A percentile compares a stretch with the other conserved stretches of the same genome.
These are phyloP conservation scores for Rhizomucor pusillus DNA, from an alignment of 371 early-diverging fungal species.

Conservation along the genomic window DNA sequence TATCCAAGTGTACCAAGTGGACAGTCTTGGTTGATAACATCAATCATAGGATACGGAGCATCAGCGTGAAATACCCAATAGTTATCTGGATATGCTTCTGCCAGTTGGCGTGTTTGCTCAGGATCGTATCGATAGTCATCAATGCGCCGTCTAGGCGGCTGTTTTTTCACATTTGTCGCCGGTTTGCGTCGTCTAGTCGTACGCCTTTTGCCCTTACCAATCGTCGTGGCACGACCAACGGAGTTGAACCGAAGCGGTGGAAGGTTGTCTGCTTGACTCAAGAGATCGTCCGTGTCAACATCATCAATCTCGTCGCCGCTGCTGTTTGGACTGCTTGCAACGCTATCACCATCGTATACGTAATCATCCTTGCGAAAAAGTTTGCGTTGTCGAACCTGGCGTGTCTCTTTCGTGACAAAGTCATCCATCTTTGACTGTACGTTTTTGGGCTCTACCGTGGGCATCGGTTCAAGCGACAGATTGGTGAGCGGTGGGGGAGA, in stretches of 20 bases:
- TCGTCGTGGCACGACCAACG: neutral
- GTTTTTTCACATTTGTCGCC: neutral
- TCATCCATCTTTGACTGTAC: slow-evolving; percentile 7
- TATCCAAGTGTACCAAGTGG: slow-evolving; percentile 55
- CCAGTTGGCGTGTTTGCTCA: slow-evolving; percentile 36
- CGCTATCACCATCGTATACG: slow-evolving; percentile 3
- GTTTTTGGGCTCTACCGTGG: neutral
- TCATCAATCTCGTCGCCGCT: slow-evolving; percentile 13
- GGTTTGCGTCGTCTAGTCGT: neutral
- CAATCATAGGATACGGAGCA: slow-evolving; percentile 14
- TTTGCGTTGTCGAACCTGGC: slow-evolving; percentile 9
- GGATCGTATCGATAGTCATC: slow-evolving; percentile 36
- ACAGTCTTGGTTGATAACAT: slow-evolving; percentile 60
- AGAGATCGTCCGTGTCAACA: slow-evolving; percentile 17
- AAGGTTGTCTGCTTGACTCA: slow-evolving; percentile 10
- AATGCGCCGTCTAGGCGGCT: slow-evolving; percentile 1
- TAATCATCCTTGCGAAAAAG: slow-evolving; percentile 3
- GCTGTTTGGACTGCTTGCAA: slow-evolving; percentile 4
- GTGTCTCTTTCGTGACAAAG: slow-evolving; percentile 7
- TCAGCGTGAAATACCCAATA: slow-evolving; percentile 26
- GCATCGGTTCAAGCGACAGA: slow-evolving; percentile 2
- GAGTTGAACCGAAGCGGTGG: slow-evolving; percentile 14
- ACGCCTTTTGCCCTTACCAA: slow-evolving; percentile 2
- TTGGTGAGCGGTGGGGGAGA: slow-evolving; percentile 10
- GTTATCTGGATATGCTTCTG: slow-evolving; percentile 25